Evolutionary conservation across 495 filamentous ascomycete genomes (phyloP).

Genomic region (Xylaria palmicola): DNA sequence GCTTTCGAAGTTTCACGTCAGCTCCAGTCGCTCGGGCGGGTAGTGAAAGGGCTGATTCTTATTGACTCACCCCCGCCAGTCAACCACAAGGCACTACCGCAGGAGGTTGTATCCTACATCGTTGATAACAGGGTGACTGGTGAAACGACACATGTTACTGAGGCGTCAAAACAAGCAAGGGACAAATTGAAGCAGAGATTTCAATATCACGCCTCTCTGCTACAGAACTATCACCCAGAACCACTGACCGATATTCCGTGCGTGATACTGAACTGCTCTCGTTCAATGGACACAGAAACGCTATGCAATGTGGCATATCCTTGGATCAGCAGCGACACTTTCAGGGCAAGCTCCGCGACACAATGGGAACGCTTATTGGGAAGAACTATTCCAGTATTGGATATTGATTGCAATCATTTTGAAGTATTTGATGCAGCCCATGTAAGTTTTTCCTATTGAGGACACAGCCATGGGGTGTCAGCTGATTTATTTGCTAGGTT

Average conservation of each 20-base stretch:
- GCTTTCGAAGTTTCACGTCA: constrained; percentile 65
- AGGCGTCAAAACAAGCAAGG: constrained; percentile 1
- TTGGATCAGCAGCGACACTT: constrained; percentile 12
- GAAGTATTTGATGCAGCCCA: constrained; percentile 20
- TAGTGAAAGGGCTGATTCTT: constrained; percentile 60
- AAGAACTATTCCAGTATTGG: constrained; percentile 17
- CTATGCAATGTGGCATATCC: constrained; percentile 18
- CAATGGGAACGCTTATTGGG: constrained; percentile 20
- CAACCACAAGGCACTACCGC: constrained; percentile 45
- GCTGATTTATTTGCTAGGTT: not conserved
- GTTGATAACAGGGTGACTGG: not conserved
- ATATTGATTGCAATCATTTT: constrained; percentile 25
- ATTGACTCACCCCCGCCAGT: constrained; percentile 57
- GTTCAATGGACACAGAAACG: constrained; percentile 16
- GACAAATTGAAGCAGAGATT: constrained; percentile 4
- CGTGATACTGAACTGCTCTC: constrained; percentile 16
- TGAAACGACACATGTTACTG: not conserved
- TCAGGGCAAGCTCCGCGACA: constrained; percentile 6
- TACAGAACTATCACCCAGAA: constrained; percentile 16
- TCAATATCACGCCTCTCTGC: constrained; percentile 3
- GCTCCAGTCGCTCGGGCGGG: constrained; percentile 55
- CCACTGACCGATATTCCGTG: constrained; percentile 1
- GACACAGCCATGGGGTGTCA: not conserved
- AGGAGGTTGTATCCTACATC: constrained; percentile 45
- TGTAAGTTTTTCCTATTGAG: constrained; percentile 12